Base-by-base conservation (phyloP, 2,329 filamentous ascomycete genomes). In the Lachnellula suecica region DNA sequence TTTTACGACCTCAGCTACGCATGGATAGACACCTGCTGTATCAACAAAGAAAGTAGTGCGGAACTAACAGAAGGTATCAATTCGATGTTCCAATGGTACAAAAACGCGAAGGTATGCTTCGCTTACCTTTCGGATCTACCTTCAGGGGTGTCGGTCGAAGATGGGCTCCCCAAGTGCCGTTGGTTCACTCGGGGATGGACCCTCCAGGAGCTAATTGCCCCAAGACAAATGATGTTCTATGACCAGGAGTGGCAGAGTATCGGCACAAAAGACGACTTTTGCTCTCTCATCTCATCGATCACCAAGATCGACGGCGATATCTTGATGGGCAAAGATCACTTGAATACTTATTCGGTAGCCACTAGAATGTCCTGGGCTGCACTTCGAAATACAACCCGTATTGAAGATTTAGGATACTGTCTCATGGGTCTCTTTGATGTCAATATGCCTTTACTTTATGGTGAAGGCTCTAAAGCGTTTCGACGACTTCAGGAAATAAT, bases 361-460 rank as follows among this genome's bases (percentile, higher is more conserved):
- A 65, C 68, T 29, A 61, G 68, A 0, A 74, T 76, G 71, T 68
- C 68, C 0, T 75, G 72, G 72, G 72, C 72, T 0, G 61, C 71
- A 0, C 44, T 60, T 3, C 63, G 73, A 0, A 17, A 58, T 0
- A 73, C 72, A 0, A 68, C 65, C 0, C 56, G 70, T 1, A 8
- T 47, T 0, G 74, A 77, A 46, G 75, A 77, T 35, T 63, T 66
- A n/a, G 72, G 74, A 0, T 77, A 77, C 31, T 74, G 67, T 13
- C 61, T 77, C 0, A 52, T 77, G 6, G 74, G 74, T 0, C 63
- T 77, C 0, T 76, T 77, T 29, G 62, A 64, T 1, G 65, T 77
- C 20, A 70, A 72, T 25, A 74, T 77, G 70, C 69, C 74, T 0
- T 55, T 75, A 4, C 40, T 76, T 0, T 77, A 77, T 44, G 74